A percentile compares a stretch with the other conserved stretches of the same genome.
Evolutionary conservation across 2,329 filamentous ascomycete species (phyloP).

Genomic region (Alternaria gaisen): DNA sequence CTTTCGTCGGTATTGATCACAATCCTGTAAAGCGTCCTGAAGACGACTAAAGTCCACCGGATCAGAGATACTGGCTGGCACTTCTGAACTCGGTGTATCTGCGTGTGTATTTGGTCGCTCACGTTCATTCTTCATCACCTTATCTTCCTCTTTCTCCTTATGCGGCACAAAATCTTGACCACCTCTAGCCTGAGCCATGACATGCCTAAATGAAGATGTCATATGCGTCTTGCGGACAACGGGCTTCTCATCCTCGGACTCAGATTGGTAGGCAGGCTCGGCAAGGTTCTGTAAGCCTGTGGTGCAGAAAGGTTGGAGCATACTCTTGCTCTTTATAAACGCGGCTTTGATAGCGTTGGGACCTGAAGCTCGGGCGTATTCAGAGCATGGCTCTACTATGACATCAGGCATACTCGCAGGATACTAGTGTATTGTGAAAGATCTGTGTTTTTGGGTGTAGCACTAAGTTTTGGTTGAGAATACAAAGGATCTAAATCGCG

Average conservation of each 20-base stretch:
- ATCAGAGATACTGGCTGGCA: neutral
- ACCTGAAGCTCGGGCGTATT: neutral
- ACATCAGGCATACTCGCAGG: neutral
- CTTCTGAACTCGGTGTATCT: neutral
- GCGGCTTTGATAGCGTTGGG: neutral
- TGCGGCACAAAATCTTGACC: neutral
- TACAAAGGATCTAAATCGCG: neutral
- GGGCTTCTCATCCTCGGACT: neutral
- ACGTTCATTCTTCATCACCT: neutral
- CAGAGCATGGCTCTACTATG: neutral
- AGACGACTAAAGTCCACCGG: neutral
- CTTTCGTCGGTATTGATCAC: constrained; percentile 1
- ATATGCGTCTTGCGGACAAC: neutral
- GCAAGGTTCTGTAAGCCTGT: neutral
- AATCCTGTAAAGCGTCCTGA: neutral
- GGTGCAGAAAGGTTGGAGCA: neutral
- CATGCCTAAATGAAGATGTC: neutral
- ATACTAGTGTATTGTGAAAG: neutral
- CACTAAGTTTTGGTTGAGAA: neutral
- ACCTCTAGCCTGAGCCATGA: constrained; percentile 5
- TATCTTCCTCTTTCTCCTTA: neutral
- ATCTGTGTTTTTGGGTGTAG: neutral
- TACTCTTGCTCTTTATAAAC: neutral
- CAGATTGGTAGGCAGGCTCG: neutral
- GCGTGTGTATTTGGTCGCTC: neutral